Evolutionary conservation across 139 green algal species (phyloP).

Genomic region (Micromonas commoda): DNA sequence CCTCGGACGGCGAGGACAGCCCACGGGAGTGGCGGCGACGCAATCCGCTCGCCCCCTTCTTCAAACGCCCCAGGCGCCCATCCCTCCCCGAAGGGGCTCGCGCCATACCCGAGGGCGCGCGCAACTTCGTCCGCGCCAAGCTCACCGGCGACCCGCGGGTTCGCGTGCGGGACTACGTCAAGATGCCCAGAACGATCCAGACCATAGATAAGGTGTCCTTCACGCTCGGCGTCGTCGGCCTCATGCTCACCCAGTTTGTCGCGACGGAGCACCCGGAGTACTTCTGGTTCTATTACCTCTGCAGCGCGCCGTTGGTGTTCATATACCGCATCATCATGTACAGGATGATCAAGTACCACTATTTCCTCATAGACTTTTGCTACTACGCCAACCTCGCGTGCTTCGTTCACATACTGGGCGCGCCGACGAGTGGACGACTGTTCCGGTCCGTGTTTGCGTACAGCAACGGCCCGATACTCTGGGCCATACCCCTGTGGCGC

Average conservation of each 20-base stretch:
- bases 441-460: conserved; percentile 21
- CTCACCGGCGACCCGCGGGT: neutral
- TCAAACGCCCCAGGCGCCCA: neutral
- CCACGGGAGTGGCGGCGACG: no score
- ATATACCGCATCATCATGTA: neutral
- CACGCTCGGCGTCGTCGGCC: neutral
- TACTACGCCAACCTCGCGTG: conserved; percentile 22
- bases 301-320: neutral
- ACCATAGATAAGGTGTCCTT: conserved; percentile 18
- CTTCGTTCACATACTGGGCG: neutral
- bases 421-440: neutral
- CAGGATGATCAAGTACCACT: neutral
- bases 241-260: conserved; percentile 17
- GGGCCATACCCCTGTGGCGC: conserved; percentile 21
- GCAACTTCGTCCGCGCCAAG: neutral
- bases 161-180: conserved; percentile 23
- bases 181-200: conserved; percentile 12
- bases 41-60: no score
- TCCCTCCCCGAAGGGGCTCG: no score
- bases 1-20: no score
- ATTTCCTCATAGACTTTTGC: conserved; percentile 25
- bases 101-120: no score
- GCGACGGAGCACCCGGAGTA: neutral
- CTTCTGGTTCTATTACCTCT: conserved; percentile 21
- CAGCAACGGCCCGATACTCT: conserved; percentile 16